Conservation (phyloP, 257 asterid species). For the Nicotiana tomentosiformis region DNA sequence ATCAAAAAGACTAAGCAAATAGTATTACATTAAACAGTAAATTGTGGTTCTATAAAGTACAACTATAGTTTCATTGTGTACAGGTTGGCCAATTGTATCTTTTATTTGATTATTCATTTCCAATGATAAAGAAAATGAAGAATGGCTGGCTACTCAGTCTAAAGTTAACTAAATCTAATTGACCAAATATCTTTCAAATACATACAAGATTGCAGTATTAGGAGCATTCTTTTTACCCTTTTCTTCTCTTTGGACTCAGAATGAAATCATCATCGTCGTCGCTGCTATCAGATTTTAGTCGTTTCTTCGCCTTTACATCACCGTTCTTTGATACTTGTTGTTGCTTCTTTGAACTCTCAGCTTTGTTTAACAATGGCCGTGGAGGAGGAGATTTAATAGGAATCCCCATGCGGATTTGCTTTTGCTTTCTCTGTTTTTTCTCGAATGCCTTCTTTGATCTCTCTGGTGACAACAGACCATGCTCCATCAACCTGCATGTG, state of each 20-base stretch:
- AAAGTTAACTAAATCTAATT: not conserved
- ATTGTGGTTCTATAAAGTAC: not conserved
- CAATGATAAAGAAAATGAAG: not conserved
- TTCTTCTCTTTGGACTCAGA: conserved; percentile 63
- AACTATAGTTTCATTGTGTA: not conserved
- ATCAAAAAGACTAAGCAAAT: not conserved
- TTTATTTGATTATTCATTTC: not conserved
- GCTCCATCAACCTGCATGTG: conserved; percentile 79
- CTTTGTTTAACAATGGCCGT: not conserved
- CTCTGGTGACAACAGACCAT: conserved; percentile 75
- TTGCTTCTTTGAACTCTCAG: conserved; percentile 53
- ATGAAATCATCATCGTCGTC: conserved; percentile 58
- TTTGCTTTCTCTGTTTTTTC: conserved; percentile 77
- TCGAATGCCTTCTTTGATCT: conserved; percentile 71
- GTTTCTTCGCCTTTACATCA: conserved; percentile 56
- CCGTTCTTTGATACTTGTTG: conserved; percentile 50
- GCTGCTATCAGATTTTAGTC: conserved; percentile 31
- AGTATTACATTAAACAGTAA: not conserved
- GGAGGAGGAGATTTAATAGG: conserved; percentile 56
- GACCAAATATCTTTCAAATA: no score
- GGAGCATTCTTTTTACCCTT: conserved; percentile 29
- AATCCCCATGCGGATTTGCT: conserved; percentile 58
- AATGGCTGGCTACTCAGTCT: not conserved
- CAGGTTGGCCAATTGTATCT: not conserved
- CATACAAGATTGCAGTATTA: not conserved